These are phyloP conservation scores for Podaxis rugospora DNA, from an alignment of 768 basidiomycete genomes.

Conservation along the genomic window DNA sequence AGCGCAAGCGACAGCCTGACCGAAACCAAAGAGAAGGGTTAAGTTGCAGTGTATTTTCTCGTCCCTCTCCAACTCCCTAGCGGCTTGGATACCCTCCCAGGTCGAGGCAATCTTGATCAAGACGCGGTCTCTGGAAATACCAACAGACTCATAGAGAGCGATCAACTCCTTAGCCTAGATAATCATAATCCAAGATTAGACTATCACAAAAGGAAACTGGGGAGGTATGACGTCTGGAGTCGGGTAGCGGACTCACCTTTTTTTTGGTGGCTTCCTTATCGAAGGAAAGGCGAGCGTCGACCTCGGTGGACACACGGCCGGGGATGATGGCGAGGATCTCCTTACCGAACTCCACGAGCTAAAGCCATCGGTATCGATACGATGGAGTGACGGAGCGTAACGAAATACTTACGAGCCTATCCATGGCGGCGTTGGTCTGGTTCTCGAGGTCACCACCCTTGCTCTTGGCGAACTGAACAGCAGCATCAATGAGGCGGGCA, in stretches of 20 bases:
- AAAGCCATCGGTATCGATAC: conserved; percentile 1
- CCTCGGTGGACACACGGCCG: conserved; percentile 98
- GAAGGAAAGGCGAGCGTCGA: conserved; percentile 96
- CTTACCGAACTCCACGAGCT: conserved; percentile 98
- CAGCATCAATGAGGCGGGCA: conserved; percentile 70
- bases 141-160: conserved; percentile 89
- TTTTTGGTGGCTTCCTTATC: conserved; percentile 90
- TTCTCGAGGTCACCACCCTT: conserved; percentile 77
- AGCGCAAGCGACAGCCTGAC: conserved; percentile 97
- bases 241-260: conserved; percentile 46
- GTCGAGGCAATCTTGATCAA: conserved; percentile 99
- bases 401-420: conserved; percentile 71
- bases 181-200: conserved; percentile 11
- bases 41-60: conserved; percentile 98
- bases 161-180: conserved; percentile 79
- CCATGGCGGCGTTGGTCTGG: conserved; percentile 76
- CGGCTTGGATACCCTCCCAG: conserved; percentile 99
- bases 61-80: conserved; percentile 89
- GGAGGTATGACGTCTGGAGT: background rate
- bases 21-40: conserved; percentile 98
- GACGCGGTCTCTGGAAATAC: conserved; percentile 89
- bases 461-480: conserved; percentile 68
- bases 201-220: background rate
- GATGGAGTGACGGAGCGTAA: background rate
- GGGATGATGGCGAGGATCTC: conserved; percentile 95